phyloP scores from a whole-genome alignment of 164 flowering plant species.

The Kingdonia uniflora region DNA sequence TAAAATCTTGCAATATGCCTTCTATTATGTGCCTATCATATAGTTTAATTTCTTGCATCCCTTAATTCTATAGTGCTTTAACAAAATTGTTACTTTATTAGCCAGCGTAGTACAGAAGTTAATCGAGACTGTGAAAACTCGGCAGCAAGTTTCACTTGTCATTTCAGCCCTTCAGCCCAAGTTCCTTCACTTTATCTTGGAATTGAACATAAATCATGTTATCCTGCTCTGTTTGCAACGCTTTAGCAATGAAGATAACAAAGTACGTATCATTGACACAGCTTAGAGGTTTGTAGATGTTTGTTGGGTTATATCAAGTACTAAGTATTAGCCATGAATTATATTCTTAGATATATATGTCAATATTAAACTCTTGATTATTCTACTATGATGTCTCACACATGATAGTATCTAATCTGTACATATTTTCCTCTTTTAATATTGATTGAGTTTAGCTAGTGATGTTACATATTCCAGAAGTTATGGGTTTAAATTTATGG shows the following conservation, averaged over 20 bases:
- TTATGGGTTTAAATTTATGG: no score
- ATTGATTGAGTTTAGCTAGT: no score
- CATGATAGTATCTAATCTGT: no score
- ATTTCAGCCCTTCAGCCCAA: slow-evolving; percentile 54
- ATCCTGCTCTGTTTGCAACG: slow-evolving; percentile 64
- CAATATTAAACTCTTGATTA: no score
- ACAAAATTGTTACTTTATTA: slow-evolving; percentile 17
- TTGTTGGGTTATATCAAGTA: no score
- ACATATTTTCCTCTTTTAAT: no score
- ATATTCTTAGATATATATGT: no score
- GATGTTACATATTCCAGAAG: no score
- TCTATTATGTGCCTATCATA: no score
- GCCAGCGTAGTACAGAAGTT: slow-evolving; percentile 89
- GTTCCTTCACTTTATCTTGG: slow-evolving; percentile 56
- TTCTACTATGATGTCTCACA: no score
- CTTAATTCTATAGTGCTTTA: not conserved
- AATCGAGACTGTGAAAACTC: slow-evolving; percentile 53
- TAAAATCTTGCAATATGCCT: slow-evolving; percentile 14
- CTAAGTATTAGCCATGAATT: no score
- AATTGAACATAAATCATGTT: slow-evolving; percentile 82
- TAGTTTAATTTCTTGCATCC: not conserved
- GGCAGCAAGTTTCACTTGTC: slow-evolving; percentile 42
- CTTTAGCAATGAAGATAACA: slow-evolving; percentile 50
- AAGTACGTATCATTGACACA: slow-evolving; percentile 28
- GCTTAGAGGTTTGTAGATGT: not conserved